Base-by-base conservation (phyloP, 106 monocot genomes). In the Vanilla planifolia region DNA sequence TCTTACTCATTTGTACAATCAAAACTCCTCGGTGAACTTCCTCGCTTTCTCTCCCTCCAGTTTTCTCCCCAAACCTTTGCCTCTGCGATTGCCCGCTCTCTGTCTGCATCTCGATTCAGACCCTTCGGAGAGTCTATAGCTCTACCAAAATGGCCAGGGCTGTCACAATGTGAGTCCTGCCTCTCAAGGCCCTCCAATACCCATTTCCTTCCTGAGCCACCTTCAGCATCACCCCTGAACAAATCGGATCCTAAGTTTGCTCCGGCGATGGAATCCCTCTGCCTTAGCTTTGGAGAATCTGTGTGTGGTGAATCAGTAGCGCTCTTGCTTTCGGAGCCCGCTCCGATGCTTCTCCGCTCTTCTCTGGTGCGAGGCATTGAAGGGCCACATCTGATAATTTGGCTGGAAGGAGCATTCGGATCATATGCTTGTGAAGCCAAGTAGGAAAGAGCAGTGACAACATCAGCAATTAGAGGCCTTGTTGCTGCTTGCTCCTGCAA, bases 401-500 rank as follows among this genome's bases (percentile, higher is more conserved):
- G 69, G 59, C 48, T 6, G 26, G 71, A n/a, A 40, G 50, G 23
- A 2, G 83, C 72, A 70, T 81, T 92, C 37, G 79, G 82, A 69
- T 89, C 89, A 61, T 77, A 93, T 8, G 63, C 75, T 64, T 93
- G 89, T 33, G 85, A 85, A 42, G 89, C 93, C 16, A 93, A 69
- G 56, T 89, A 93, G 20, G 85, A 79, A 16, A 93, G 79, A 16
- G 93, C 93, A 6, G 89, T 89, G 13, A 89, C 89, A 29, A 93
- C 85, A 55, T 93, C 93, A 7, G 85, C 89, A 23, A 93, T 89
- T 2, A 89, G 72, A 56, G 93, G 93, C 6, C 93, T 55, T 25
- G 82, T 85, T 26, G 82, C 74, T 41, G 93, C 93, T 62, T 93
- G 82, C 65, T 93, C 93, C 67, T 93, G 93, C 51, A 93, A 71